These are phyloP conservation scores for Paraphoma sp. DNA, from an alignment of 2,329 filamentous ascomycete species.

Conservation along the genomic window DNA sequence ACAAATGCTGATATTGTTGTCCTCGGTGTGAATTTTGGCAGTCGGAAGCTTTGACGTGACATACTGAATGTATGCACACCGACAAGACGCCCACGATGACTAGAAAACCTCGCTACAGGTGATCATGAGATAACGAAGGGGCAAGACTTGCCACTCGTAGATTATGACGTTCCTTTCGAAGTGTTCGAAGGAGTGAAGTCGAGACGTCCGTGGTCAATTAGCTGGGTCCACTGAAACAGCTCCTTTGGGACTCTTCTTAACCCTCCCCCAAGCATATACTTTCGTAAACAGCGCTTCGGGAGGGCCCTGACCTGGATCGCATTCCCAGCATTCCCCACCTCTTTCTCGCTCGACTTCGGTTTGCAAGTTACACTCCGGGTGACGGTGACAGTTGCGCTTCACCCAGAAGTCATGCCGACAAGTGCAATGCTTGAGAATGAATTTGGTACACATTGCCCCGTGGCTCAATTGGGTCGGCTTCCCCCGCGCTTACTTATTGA, in stretches of 20 bases:
- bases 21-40: neutral
- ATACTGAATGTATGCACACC: no score
- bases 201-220: neutral
- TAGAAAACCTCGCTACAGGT: no score
- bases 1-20: no score
- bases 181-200: no score
- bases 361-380: conserved; percentile 15
- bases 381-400: conserved; percentile 22
- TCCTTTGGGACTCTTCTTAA: conserved; percentile 10
- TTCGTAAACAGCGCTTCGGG: conserved; percentile 28
- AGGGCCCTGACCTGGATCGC: conserved; percentile 28
- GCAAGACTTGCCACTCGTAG: neutral
- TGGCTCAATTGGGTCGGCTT: neutral
- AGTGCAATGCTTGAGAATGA: conserved; percentile 27
- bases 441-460: conserved; percentile 26
- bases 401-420: conserved; percentile 28
- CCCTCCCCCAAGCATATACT: conserved; percentile 21
- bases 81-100: no score
- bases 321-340: conserved; percentile 32
- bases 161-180: neutral
- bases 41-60: neutral
- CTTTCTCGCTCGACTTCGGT: conserved; percentile 24
- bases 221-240: conserved; percentile 1
- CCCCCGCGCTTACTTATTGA: neutral
- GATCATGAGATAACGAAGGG: neutral